phyloP scores from a whole-genome alignment of 2,329 filamentous ascomycete species.

The Monosporascus sp. region DNA sequence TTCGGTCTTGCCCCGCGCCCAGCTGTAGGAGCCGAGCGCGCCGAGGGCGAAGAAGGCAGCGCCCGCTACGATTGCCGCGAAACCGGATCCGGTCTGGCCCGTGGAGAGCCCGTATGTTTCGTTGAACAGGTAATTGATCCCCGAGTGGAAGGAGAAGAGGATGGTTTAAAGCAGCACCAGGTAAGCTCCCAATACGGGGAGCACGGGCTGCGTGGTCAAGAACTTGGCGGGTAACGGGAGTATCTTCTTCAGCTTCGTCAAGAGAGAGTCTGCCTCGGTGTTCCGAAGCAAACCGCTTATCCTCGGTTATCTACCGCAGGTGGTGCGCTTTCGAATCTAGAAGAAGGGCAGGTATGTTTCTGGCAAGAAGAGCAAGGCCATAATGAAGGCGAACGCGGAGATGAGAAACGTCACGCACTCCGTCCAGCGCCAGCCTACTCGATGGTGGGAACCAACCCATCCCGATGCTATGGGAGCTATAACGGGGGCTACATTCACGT shows the following conservation, averaged over 20 bases:
- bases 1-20: constrained; percentile 36
- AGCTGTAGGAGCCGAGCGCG: constrained; percentile 40
- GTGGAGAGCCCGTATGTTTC: constrained; percentile 41
- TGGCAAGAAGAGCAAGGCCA: constrained; percentile 38
- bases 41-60: constrained; percentile 34
- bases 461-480: constrained; percentile 40
- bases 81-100: constrained; percentile 40
- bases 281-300: constrained; percentile 41
- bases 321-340: constrained; percentile 39
- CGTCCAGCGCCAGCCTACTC: constrained; percentile 40
- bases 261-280: constrained; percentile 35
- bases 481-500: constrained; percentile 24
- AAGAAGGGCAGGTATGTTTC: constrained; percentile 46
- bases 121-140: constrained; percentile 46
- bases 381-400: constrained; percentile 25
- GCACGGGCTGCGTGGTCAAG: constrained; percentile 39
- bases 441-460: constrained; percentile 32
- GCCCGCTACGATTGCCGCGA: constrained; percentile 36
- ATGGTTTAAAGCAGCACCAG: constrained; percentile 42
- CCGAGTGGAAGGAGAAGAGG: constrained; percentile 42
- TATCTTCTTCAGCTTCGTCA: constrained; percentile 26
- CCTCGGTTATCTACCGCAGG: constrained; percentile 34
- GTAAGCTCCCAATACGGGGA: constrained; percentile 40
- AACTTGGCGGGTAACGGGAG: constrained; percentile 39
- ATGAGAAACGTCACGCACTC: constrained; percentile 39